phyloP scores from a whole-genome alignment of 2,329 filamentous ascomycete genomes.

The Talaromyces sp. region DNA sequence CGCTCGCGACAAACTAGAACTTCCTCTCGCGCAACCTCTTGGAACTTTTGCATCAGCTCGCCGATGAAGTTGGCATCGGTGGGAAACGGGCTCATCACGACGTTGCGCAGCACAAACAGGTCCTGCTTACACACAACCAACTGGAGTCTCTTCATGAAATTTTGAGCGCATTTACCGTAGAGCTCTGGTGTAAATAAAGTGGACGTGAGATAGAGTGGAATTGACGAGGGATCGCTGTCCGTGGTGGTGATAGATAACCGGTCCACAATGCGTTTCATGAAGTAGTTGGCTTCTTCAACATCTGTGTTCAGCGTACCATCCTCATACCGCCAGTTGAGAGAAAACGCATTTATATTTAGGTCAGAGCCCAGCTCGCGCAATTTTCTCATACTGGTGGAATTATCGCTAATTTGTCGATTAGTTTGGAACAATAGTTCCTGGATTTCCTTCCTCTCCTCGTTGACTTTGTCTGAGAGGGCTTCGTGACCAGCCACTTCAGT shows the following conservation, averaged over 20 bases:
- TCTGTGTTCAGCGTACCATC: slow-evolving; percentile 38
- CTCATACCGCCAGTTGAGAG: slow-evolving; percentile 37
- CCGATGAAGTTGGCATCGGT: neutral
- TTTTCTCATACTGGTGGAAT: neutral
- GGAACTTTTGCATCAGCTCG: neutral
- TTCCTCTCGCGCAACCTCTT: neutral
- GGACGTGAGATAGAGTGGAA: neutral
- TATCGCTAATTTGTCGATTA: neutral
- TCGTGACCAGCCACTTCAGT: neutral
- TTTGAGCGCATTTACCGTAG: neutral
- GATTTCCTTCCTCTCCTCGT: neutral
- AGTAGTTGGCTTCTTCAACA: slow-evolving; percentile 44
- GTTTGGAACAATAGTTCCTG: neutral
- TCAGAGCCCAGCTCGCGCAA: neutral
- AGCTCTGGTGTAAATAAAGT: neutral
- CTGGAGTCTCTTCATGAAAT: neutral
- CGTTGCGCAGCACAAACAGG: slow-evolving; percentile 43
- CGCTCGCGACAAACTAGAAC: neutral
- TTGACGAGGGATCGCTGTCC: slow-evolving; percentile 16
- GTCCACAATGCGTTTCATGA: slow-evolving; percentile 42
- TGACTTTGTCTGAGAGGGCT: neutral
- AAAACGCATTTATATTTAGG: neutral
- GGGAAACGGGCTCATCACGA: slow-evolving; percentile 37
- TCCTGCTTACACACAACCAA: slow-evolving; percentile 30
- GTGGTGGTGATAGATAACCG: slow-evolving; percentile 37